Evolutionary conservation across 164 flowering plant genomes (phyloP), one percentile per base, ranked within the genome.

Genomic region (Houttuynia cordata): DNA sequence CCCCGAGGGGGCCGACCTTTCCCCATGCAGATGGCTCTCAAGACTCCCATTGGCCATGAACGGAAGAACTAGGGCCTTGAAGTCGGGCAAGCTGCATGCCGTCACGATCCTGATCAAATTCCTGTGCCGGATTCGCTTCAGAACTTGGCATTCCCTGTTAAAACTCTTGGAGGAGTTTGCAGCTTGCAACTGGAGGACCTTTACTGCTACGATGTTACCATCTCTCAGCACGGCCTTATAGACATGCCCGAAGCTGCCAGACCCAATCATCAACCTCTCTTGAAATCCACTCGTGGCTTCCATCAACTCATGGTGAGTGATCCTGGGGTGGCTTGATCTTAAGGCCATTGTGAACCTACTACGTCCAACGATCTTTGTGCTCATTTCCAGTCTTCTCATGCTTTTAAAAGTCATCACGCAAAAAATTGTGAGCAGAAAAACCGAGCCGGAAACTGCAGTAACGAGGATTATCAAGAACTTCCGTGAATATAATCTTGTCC

Each of bases 41-140:
- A 71, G 63, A 67, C 74, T 68, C 63, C 74, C 77, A 65, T 71
- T 71, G 47, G 70, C 65, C 74, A 74, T 70, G 65, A 70, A 74
- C 13, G 77, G 74, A 9, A 74, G 72, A 59, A 74, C 69, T 64
- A 70, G 42, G 37, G 74, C 72, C 53, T 71, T 71, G 68, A 71
- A 71, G 20, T 74, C 74, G 6, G 72, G 68, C 15, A 68, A 45
- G 14, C 72, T 74, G 56, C 73, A 74, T 30, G 78, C 68, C 47
- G 74, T 74, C 50, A 68, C 67, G 19, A 71, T 74, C 37, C 72
- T 71, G 72, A 74, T 74, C 62, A 68, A 49, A 49, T 68, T 71
- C 25, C 72, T 57, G 40, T 74, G 74, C 42, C 72, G 60, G 55
- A 74, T 71, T 54, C 55, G 64, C 63, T 71, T 74, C 67, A 74